Evolutionary conservation across 169 alveolate species (phyloP).

Genomic region (Sarcocystis neurona): DNA sequence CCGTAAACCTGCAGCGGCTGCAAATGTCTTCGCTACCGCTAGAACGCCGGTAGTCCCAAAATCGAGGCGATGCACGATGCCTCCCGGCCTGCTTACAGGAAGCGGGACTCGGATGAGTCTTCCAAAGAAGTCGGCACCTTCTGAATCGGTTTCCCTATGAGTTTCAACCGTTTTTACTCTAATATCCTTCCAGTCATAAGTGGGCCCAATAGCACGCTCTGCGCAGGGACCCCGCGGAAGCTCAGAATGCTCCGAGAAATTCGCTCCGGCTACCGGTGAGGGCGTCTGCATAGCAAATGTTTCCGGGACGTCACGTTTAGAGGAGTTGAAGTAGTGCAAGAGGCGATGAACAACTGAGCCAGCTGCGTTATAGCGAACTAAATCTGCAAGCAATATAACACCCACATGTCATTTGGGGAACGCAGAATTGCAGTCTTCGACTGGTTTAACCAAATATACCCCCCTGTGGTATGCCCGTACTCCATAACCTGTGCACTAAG

Average conservation of each 20-base stretch:
- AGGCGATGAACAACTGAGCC: slow-evolving; percentile 36
- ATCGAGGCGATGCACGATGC: slow-evolving; percentile 61
- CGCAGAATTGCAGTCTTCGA: no score
- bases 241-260: neutral
- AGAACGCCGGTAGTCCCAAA: slow-evolving; percentile 60
- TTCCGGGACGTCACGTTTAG: neutral
- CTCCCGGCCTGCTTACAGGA: neutral
- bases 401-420: no score
- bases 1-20: slow-evolving; percentile 36
- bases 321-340: neutral
- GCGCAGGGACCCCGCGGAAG: neutral
- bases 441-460: no score
- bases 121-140: neutral
- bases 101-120: neutral
- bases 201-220: neutral
- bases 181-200: no score
- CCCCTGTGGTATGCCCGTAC: no score
- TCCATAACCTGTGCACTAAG: no score
- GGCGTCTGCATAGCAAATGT: neutral
- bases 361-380: neutral
- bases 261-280: neutral
- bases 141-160: neutral
- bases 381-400: neutral
- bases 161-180: neutral
- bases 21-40: slow-evolving; percentile 52